Conservation (phyloP, 78 protist species). For the Mantamonas sphyraenae region DNA sequence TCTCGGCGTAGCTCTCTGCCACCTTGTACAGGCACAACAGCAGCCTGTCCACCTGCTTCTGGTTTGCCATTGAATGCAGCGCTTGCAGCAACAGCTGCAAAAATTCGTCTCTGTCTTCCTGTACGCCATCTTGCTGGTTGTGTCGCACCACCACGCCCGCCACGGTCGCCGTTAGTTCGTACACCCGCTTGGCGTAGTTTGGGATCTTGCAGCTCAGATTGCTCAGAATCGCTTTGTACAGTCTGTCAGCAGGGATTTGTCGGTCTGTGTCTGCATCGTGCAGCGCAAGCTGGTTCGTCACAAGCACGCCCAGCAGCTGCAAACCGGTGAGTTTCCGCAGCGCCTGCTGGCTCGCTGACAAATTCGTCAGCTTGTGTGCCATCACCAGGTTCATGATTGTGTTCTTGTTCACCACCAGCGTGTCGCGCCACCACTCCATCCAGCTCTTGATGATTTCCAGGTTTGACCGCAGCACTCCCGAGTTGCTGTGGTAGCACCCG, state of each 20-base stretch:
- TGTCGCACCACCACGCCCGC: not conserved
- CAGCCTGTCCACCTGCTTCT: too few relatives aligned
- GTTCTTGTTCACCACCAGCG: conserved; percentile 16
- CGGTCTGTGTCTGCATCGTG: not conserved
- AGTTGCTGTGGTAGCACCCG: too few relatives aligned
- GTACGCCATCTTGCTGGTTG: too few relatives aligned
- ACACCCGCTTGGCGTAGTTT: not conserved
- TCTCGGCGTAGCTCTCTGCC: not conserved
- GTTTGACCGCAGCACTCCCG: conserved; percentile 24
- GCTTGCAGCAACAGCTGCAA: too few relatives aligned
- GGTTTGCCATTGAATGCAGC: too few relatives aligned
- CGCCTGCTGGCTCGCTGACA: not conserved
- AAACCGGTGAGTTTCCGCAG: conserved; percentile 27
- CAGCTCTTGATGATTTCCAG: conserved; percentile 30
- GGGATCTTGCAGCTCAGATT: not conserved
- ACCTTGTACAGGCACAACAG: not conserved
- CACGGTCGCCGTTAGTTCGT: not conserved
- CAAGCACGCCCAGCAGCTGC: conserved; percentile 27
- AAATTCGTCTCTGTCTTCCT: too few relatives aligned
- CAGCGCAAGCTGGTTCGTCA: conserved; percentile 23
- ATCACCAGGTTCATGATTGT: not conserved
- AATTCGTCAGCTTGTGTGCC: not conserved
- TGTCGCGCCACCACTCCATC: conserved; percentile 36
- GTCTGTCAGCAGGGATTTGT: not conserved
- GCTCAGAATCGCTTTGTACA: not conserved